Evolutionary conservation across 23 red algal species (phyloP).

Genomic region (Gracilaria domingensis): DNA sequence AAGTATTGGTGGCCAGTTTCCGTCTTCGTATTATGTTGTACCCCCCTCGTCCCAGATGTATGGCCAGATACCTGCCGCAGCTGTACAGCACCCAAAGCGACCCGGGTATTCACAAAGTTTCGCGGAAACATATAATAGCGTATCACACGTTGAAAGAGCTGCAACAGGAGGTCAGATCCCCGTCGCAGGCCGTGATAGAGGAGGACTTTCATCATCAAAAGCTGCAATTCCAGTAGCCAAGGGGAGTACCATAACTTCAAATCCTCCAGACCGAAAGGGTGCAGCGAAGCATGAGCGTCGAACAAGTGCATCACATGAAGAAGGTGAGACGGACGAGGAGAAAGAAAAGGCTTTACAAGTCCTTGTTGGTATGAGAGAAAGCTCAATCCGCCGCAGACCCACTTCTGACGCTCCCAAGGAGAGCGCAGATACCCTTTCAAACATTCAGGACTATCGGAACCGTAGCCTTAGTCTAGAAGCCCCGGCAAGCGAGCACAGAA

Average conservation of each 20-base stretch:
- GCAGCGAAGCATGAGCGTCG: background rate
- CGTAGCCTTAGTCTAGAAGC: background rate
- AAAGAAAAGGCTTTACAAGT: conserved; percentile 53
- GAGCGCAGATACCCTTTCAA: background rate
- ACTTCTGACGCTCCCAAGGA: conserved; percentile 4
- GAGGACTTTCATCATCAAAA: background rate
- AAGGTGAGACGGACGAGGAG: conserved; percentile 10
- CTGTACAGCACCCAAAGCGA: conserved; percentile 1
- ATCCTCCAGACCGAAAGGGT: background rate
- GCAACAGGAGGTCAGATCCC: background rate
- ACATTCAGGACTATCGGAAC: background rate
- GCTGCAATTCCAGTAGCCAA: background rate
- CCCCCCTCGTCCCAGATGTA: conserved; percentile 41
- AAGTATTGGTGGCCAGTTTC: conserved; percentile 25
- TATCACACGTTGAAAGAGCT: background rate
- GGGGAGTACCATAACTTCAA: conserved; percentile 16
- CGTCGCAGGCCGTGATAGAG: background rate
- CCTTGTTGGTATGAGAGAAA: conserved; percentile 44
- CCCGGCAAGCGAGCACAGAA: conserved; percentile 7
- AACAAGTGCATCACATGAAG: background rate
- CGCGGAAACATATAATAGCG: background rate
- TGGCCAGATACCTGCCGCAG: background rate
- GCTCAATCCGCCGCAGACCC: background rate
- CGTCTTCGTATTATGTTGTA: conserved; percentile 26
- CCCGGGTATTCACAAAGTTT: background rate